Evolutionary conservation across 2,329 filamentous ascomycete genomes (phyloP), one percentile per base, ranked within the genome.

Genomic region (Beauveria sp.): DNA sequence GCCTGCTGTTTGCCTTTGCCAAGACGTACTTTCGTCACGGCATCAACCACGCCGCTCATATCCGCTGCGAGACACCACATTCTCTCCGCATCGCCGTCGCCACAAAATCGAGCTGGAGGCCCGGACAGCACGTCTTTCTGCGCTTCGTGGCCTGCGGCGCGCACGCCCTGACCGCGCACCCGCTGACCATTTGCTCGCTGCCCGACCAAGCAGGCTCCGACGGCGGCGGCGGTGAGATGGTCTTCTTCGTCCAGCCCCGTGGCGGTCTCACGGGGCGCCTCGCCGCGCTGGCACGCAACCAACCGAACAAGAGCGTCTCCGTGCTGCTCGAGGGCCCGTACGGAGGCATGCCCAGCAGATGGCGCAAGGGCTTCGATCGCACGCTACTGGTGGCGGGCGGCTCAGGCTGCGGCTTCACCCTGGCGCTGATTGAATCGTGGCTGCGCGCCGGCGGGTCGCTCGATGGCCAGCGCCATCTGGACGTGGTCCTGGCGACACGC

Each of bases 301-400:
- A 70, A 12, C 74, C 82, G 0, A 72, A 70, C 0, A 59, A 65
- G 0, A 64, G 69, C 0, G 70, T 81, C 1, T 72, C 73, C 0
- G 79, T 86, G 0, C 67, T 84, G 1, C 63, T 86, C 1, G 84
- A 86, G 46, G 84, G 84, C 0, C 84, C 84, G 0, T 86, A 86
- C 61, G 82, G 84, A 0, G 83, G 83, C 0, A 68, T 83, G 20
- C 69, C 74, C 2, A 66, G 66, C 3, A 65, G 68, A 5, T 74
- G 75, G 51, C 67, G 77, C 16, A 65, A 68, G 0, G 69, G 69
- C 0, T 78, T 76, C 55, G 76, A 82, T 53, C 70, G 70, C 8
- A 68, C 72, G 0, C 67, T 86, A 0, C 68, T 85, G 18, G 69
- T 85, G 4, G 79, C 79, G 0, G 83, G 84, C 10, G 84, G 84